phyloP scores from a whole-genome alignment of 495 filamentous ascomycete genomes.

The Cudoniella acicularis region DNA sequence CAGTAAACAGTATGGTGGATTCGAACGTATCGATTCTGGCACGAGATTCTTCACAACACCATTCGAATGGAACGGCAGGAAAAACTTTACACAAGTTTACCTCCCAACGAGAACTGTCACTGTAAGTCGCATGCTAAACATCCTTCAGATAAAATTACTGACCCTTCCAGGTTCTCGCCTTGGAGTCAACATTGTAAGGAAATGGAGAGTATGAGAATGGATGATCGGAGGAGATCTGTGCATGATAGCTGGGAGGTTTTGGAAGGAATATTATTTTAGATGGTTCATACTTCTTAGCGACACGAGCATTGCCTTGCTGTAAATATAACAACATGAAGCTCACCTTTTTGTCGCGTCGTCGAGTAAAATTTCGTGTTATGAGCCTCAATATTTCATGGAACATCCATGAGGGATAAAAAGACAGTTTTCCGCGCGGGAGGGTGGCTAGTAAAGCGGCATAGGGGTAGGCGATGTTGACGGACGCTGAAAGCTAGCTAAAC shows the following conservation, averaged over 20 bases:
- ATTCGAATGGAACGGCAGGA: slow-evolving; percentile 80
- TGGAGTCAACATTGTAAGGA: slow-evolving; percentile 46
- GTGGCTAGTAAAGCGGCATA: background rate
- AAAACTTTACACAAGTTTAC: slow-evolving; percentile 91
- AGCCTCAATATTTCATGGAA: background rate
- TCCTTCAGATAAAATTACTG: background rate
- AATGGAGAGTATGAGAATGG: too few relatives aligned
- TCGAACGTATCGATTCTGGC: slow-evolving; percentile 66
- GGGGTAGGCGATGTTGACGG: background rate
- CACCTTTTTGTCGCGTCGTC: background rate
- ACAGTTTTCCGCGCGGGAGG: background rate
- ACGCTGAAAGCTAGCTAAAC: too few relatives aligned
- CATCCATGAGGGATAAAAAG: background rate
- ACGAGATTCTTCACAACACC: slow-evolving; percentile 90
- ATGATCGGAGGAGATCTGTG: background rate
- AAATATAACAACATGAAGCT: background rate
- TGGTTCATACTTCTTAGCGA: background rate
- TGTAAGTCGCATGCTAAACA: slow-evolving; percentile 51
- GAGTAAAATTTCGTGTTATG: background rate
- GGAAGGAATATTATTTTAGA: background rate
- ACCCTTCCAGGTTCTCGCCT: slow-evolving; percentile 44
- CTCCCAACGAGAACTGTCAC: slow-evolving; percentile 80
- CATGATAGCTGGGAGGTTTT: background rate
- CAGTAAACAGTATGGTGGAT: slow-evolving; percentile 71
- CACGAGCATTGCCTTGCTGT: background rate